Conservation (phyloP, 306 rosid species). For the Castanopsis chinensis region DNA sequence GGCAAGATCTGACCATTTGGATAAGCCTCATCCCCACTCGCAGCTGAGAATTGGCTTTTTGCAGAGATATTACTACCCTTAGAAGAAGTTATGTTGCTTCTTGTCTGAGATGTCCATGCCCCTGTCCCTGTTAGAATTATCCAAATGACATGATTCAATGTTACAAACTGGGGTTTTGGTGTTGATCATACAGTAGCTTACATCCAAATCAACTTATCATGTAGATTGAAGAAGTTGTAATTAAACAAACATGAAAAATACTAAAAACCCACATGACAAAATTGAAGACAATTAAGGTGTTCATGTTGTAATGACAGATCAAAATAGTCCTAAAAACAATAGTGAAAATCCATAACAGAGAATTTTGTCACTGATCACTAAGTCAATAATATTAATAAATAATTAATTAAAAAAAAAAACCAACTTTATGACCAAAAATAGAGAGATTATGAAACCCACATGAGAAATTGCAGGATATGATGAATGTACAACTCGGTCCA, state of each 20-base stretch:
- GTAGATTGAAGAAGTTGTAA: background rate
- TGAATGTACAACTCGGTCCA: background rate
- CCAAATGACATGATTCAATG: background rate
- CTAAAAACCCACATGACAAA: background rate
- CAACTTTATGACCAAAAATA: background rate
- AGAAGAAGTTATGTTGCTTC: conserved; percentile 49
- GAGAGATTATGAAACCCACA: conserved; percentile 3
- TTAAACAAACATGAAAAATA: background rate
- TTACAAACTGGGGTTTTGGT: background rate
- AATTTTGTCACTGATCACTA: background rate
- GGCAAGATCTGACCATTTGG: conserved; percentile 74
- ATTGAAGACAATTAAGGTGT: background rate
- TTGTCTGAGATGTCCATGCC: conserved; percentile 47
- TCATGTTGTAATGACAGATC: background rate
- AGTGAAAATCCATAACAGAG: background rate
- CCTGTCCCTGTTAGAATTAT: conserved; percentile 41
- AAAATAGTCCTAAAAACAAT: background rate
- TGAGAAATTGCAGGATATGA: background rate
- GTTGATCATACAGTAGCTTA: conserved; percentile 1
- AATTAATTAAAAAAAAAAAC: background rate
- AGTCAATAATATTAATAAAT: too few relatives aligned
- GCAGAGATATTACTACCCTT: conserved; percentile 46
- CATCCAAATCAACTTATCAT: background rate
- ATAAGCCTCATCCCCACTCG: conserved; percentile 44
- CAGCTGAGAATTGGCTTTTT: conserved; percentile 60